These are phyloP conservation scores for Acacia pycnantha DNA, from an alignment of 331 rosid species.

Conservation along the genomic window DNA sequence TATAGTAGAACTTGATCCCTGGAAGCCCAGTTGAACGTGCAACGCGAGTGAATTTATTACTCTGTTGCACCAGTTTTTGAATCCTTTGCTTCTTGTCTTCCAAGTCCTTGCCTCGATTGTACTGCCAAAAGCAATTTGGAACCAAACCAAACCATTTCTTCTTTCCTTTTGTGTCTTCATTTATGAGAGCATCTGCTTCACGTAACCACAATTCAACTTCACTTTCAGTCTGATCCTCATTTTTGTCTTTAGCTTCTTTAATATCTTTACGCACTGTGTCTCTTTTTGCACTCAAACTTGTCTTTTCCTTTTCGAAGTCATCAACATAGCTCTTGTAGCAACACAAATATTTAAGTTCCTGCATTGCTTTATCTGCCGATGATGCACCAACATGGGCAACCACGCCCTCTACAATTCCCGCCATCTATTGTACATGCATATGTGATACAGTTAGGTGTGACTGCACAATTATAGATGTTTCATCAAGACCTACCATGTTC, in stretches of 20 bases:
- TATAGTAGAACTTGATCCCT: background rate
- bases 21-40: background rate
- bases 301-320: background rate
- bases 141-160: background rate
- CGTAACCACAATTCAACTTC: background rate
- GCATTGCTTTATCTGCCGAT: no score
- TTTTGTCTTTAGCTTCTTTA: background rate
- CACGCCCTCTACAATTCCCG: no score
- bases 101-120: background rate
- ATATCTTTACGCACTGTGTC: background rate
- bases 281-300: background rate
- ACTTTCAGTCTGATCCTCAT: background rate
- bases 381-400: no score
- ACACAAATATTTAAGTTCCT: background rate
- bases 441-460: no score
- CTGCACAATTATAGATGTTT: background rate
- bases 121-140: background rate
- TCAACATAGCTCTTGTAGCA: background rate
- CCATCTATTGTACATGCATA: no score
- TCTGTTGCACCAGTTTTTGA: background rate
- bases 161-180: background rate
- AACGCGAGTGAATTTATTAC: background rate
- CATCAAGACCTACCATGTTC: background rate
- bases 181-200: background rate
- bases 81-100: background rate